A percentile compares a stretch with the other conserved stretches of the same genome.
Conservation (phyloP, 192 early-diverging fungal species). For the Dissophora ornata region DNA sequence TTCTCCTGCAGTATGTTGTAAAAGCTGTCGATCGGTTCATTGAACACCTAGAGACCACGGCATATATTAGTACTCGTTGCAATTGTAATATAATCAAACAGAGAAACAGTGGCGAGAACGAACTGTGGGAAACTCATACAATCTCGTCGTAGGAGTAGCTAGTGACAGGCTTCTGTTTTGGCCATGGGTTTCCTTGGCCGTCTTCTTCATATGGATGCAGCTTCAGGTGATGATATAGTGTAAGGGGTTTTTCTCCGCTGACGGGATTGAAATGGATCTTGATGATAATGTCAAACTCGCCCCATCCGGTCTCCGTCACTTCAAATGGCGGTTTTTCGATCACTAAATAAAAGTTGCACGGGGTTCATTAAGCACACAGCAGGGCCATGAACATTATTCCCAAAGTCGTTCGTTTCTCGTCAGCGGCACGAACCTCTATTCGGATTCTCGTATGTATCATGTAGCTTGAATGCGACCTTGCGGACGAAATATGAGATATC, state of each 20-base stretch:
- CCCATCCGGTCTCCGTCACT: conserved; percentile 97
- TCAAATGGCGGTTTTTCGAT: conserved; percentile 90
- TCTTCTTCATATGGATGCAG: conserved; percentile 90
- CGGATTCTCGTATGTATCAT: conserved; percentile 90
- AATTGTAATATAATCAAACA: no score
- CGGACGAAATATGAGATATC: conserved; percentile 88
- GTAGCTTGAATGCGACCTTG: conserved; percentile 94
- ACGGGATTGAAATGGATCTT: conserved; percentile 86
- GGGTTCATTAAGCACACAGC: no score
- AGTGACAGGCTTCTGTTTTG: conserved; percentile 73
- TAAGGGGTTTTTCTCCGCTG: conserved; percentile 82
- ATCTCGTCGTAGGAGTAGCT: conserved; percentile 87
- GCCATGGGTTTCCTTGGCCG: conserved; percentile 61
- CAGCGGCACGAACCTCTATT: no score
- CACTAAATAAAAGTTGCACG: conserved; percentile 62
- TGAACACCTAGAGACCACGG: conserved; percentile 68
- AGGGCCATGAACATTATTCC: no score
- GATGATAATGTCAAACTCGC: conserved; percentile 97
- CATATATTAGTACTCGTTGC: neutral
- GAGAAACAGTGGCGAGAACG: no score
- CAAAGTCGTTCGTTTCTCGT: no score
- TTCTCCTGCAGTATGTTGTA: conserved; percentile 68
- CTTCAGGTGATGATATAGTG: conserved; percentile 90
- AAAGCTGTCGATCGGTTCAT: conserved; percentile 85
- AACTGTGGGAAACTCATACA: no score